phyloP scores from a whole-genome alignment of 2,329 filamentous ascomycete genomes.

The Aspergillus unguis region DNA sequence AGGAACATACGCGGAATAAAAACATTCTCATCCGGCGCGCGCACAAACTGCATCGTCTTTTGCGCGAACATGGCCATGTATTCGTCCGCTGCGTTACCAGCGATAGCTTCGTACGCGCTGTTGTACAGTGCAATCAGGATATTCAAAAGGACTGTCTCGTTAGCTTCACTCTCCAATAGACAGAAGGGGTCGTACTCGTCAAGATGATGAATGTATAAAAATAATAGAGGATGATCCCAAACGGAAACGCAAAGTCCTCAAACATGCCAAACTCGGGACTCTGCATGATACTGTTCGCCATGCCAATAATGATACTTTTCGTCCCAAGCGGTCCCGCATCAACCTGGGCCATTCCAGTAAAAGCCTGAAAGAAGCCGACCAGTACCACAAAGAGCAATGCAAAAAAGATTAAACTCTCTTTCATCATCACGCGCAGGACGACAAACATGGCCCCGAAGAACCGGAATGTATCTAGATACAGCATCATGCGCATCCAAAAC shows the following conservation, averaged over 20 bases:
- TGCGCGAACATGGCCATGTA: constrained; percentile 90
- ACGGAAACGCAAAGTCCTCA: constrained; percentile 85
- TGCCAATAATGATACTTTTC: constrained; percentile 50
- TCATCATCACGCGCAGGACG: constrained; percentile 93
- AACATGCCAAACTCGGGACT: constrained; percentile 87
- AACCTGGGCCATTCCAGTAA: constrained; percentile 83
- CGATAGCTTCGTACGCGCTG: constrained; percentile 92
- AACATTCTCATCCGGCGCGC: constrained; percentile 95
- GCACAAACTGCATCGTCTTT: constrained; percentile 95
- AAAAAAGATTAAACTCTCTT: constrained; percentile 93
- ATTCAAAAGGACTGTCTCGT: constrained; percentile 69
- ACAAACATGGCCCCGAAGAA: constrained; percentile 99
- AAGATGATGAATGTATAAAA: constrained; percentile 97
- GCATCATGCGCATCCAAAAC: constrained; percentile 90
- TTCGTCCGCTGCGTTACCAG: constrained; percentile 88
- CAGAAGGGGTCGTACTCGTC: constrained; percentile 53
- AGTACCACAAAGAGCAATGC: constrained; percentile 81
- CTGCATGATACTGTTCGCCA: constrained; percentile 86
- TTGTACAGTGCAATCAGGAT: constrained; percentile 97
- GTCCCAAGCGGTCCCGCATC: constrained; percentile 62
- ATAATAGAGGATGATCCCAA: constrained; percentile 94
- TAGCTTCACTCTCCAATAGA: constrained; percentile 10
- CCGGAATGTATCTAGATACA: constrained; percentile 88
- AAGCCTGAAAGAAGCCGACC: constrained; percentile 79
- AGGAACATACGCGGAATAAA: constrained; percentile 70